phyloP scores from a whole-genome alignment of 768 basidiomycete genomes.

The Termitomyces sp. region DNA sequence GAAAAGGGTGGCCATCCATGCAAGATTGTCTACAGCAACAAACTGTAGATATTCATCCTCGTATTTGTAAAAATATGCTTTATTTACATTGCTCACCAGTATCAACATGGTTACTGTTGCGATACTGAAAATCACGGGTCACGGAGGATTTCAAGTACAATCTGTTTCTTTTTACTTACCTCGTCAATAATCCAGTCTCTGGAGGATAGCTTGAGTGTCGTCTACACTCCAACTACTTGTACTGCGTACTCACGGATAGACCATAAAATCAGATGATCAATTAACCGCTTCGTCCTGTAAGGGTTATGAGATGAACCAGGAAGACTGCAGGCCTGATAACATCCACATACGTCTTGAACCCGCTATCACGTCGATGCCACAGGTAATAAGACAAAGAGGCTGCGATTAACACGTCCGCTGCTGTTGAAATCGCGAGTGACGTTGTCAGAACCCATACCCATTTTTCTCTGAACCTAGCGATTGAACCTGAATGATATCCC shows the following conservation, averaged over 20 bases:
- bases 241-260: conserved; percentile 11
- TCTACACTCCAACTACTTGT: not conserved
- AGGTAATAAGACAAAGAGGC: conserved; percentile 7
- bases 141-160: not conserved
- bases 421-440: conserved; percentile 10
- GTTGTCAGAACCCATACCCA: conserved; percentile 12
- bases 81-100: conserved; percentile 1
- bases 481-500: not conserved
- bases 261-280: conserved; percentile 16
- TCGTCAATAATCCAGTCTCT: conserved; percentile 16
- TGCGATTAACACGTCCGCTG: conserved; percentile 14
- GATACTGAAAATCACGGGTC: not conserved
- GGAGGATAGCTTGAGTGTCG: not conserved
- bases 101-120: conserved; percentile 10
- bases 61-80: not conserved
- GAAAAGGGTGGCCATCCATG: conserved; percentile 16
- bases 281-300: conserved; percentile 9
- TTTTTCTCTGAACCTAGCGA: conserved; percentile 6
- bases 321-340: not conserved
- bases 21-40: not conserved
- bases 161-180: conserved; percentile 2
- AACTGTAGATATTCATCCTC: not conserved
- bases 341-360: conserved; percentile 4
- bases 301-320: not conserved
- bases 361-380: conserved; percentile 2